A percentile compares a stretch with the other conserved stretches of the same genome.
These are phyloP conservation scores for Aspergillus costaricaensis DNA, from an alignment of 2,329 filamentous ascomycete species.

Conservation along the genomic window DNA sequence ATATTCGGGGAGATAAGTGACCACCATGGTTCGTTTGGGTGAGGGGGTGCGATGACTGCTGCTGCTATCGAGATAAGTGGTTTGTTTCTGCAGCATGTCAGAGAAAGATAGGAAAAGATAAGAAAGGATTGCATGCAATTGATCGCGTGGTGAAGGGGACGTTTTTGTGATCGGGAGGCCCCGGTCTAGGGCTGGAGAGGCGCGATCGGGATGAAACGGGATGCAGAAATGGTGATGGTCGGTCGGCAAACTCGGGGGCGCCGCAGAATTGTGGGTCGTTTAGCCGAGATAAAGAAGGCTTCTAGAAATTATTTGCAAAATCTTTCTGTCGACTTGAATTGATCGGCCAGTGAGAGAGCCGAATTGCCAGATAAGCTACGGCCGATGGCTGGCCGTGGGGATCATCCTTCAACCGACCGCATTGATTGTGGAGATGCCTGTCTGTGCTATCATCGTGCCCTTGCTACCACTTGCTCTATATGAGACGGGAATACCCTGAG, in stretches of 20 bases:
- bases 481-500: too few relatives aligned
- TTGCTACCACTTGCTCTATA: too few relatives aligned
- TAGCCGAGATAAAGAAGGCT: not conserved
- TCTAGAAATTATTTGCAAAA: constrained; percentile 1
- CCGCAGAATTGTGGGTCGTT: not conserved
- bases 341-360: not conserved
- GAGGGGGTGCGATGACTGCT: not conserved
- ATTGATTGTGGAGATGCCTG: too few relatives aligned
- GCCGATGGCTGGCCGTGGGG: not conserved
- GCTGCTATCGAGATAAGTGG: not conserved
- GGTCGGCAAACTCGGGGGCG: not conserved
- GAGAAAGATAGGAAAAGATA: not conserved
- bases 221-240: not conserved
- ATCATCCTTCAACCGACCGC: too few relatives aligned
- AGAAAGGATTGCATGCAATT: not conserved
- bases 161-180: not conserved
- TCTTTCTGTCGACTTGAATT: not conserved
- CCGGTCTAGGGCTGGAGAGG: not conserved
- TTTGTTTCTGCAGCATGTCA: not conserved
- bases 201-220: not conserved
- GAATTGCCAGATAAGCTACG: not conserved
- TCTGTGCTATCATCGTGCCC: too few relatives aligned
- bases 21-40: not conserved
- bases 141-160: not conserved
- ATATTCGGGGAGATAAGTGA: constrained; percentile 19